Percentiles rank a stretch among this genome's conserved stretches.
Conservation (phyloP, 2,329 filamentous ascomycete genomes). For the Calycina herbarum region DNA sequence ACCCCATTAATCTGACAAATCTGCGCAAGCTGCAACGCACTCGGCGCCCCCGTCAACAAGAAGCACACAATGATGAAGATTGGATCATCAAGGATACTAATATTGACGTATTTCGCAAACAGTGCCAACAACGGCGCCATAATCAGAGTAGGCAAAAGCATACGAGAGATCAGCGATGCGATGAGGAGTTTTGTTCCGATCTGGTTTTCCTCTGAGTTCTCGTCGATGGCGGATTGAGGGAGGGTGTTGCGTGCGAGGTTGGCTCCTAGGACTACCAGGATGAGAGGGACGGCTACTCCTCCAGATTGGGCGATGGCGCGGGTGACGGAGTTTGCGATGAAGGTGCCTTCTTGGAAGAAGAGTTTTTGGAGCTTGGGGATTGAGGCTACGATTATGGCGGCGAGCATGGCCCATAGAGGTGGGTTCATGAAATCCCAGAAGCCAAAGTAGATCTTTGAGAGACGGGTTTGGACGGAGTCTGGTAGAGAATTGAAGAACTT, state of each 20-base stretch:
- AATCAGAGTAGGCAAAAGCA: slow-evolving; percentile 86
- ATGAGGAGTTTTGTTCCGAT: slow-evolving; percentile 77
- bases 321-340: slow-evolving; percentile 90
- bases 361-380: slow-evolving; percentile 77
- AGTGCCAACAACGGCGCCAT: slow-evolving; percentile 90
- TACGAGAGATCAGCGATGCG: slow-evolving; percentile 82
- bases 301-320: slow-evolving; percentile 82
- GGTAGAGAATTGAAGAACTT: slow-evolving; percentile 51
- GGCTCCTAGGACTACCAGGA: slow-evolving; percentile 90
- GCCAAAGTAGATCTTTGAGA: slow-evolving; percentile 55
- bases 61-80: slow-evolving; percentile 99
- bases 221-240: slow-evolving; percentile 57
- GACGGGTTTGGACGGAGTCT: slow-evolving; percentile 48
- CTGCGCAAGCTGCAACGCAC: slow-evolving; percentile 90
- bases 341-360: slow-evolving; percentile 87
- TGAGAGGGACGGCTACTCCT: slow-evolving; percentile 89
- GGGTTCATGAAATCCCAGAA: slow-evolving; percentile 97
- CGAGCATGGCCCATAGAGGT: slow-evolving; percentile 94
- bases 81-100: slow-evolving; percentile 94
- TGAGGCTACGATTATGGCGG: slow-evolving; percentile 87
- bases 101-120: slow-evolving; percentile 83
- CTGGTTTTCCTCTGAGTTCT: slow-evolving; percentile 68
- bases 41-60: slow-evolving; percentile 89
- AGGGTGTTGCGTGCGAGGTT: slow-evolving; percentile 92
- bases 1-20: slow-evolving; percentile 99